Percentiles rank a stretch among this genome's conserved stretches.
These are phyloP conservation scores for Carex pumila DNA, from an alignment of 176 grass and related monocot genomes.

Conservation along the genomic window DNA sequence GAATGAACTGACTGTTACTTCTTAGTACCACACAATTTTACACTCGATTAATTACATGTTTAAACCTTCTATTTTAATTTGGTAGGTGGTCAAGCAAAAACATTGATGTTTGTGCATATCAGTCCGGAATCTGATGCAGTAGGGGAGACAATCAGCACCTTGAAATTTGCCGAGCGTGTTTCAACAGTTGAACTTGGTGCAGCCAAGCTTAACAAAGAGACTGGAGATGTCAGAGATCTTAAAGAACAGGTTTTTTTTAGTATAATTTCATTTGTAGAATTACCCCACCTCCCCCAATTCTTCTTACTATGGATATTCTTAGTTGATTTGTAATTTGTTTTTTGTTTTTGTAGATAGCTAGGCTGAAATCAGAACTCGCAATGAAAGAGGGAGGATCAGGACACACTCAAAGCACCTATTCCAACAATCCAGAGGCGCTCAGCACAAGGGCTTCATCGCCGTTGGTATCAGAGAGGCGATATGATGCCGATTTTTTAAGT, in stretches of 20 bases:
- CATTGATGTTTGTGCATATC: constrained; percentile 99
- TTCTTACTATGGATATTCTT: constrained; percentile 20
- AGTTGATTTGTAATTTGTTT: constrained; percentile 1
- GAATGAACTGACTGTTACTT: neutral
- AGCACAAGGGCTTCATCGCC: constrained; percentile 50
- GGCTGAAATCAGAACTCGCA: constrained; percentile 72
- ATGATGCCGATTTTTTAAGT: constrained; percentile 54
- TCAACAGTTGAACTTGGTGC: constrained; percentile 99
- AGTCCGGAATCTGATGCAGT: constrained; percentile 83
- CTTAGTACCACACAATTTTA: neutral
- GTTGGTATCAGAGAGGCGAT: constrained; percentile 37
- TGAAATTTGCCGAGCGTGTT: constrained; percentile 96
- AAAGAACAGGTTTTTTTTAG: constrained; percentile 52
- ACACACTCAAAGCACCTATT: constrained; percentile 37
- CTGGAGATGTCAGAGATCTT: constrained; percentile 80
- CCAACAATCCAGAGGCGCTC: constrained; percentile 39
- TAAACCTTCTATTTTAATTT: neutral
- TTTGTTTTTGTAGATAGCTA: constrained; percentile 46
- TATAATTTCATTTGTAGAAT: too few species aligned
- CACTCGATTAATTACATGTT: neutral
- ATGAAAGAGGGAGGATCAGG: constrained; percentile 60
- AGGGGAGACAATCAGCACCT: constrained; percentile 93
- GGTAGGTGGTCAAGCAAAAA: constrained; percentile 94
- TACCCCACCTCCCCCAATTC: neutral
- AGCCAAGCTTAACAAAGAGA: constrained; percentile 86